Evolutionary conservation across 2,329 filamentous ascomycete species (phyloP).

Genomic region (Ophiosphaerella herpotricha): DNA sequence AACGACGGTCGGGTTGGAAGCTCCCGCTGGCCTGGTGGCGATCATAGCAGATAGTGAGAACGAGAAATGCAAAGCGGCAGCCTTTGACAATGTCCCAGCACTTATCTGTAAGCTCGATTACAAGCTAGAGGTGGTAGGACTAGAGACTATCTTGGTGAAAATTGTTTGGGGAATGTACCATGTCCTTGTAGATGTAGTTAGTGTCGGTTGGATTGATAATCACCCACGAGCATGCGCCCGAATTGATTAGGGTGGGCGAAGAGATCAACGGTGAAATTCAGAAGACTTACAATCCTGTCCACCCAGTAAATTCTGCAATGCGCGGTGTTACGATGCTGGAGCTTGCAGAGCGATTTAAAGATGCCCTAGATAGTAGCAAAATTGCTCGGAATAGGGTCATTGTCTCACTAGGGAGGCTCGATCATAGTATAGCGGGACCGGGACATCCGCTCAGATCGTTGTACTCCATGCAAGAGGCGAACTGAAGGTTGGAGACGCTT

Average conservation of each 20-base stretch:
- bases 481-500: constrained; percentile 44
- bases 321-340: constrained; percentile 48
- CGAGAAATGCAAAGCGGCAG: constrained; percentile 52
- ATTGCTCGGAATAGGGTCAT: constrained; percentile 49
- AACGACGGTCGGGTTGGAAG: constrained; percentile 50
- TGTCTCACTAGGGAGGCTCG: constrained; percentile 53
- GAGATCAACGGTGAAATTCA: constrained; percentile 50
- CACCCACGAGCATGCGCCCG: constrained; percentile 35
- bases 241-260: constrained; percentile 51
- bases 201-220: constrained; percentile 45
- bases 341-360: constrained; percentile 45
- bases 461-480: constrained; percentile 50
- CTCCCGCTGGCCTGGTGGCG: constrained; percentile 51
- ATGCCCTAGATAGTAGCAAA: constrained; percentile 24
- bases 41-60: constrained; percentile 49
- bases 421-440: constrained; percentile 47
- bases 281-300: constrained; percentile 43
- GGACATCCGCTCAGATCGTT: constrained; percentile 52
- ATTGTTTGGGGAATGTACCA: constrained; percentile 56
- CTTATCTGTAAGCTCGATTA: constrained; percentile 51
- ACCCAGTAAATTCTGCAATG: constrained; percentile 52
- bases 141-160: constrained; percentile 50
- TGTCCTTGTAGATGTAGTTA: constrained; percentile 48
- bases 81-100: constrained; percentile 53
- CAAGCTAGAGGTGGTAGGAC: constrained; percentile 47